phyloP scores from a whole-genome alignment of 116 monocot species.

The Trichopus zeylanicus region DNA sequence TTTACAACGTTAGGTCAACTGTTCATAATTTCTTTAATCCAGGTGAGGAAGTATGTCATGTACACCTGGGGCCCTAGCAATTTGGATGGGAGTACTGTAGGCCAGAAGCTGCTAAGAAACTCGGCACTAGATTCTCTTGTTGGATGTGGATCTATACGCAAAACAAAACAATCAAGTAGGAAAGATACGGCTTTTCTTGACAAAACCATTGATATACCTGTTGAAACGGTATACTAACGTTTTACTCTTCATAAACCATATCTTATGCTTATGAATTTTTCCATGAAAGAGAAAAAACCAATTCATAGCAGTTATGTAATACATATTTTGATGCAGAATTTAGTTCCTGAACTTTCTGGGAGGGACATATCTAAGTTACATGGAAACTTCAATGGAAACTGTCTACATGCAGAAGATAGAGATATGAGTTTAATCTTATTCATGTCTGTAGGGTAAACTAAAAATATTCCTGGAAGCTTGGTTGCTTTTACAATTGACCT shows the following conservation, averaged over 20 bases:
- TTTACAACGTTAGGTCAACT: conserved; percentile 1
- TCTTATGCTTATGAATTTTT: background rate
- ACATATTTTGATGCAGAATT: background rate
- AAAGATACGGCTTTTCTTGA: conserved; percentile 17
- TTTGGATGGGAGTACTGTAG: conserved; percentile 28
- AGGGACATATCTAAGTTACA: background rate
- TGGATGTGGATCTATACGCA: conserved; percentile 26
- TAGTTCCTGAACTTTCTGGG: background rate
- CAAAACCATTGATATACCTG: conserved; percentile 11
- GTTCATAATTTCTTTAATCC: conserved; percentile 8
- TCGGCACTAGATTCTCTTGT: conserved; percentile 20
- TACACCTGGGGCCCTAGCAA: conserved; percentile 75
- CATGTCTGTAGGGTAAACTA: too few relatives aligned
- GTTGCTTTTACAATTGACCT: too few relatives aligned
- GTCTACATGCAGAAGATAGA: background rate
- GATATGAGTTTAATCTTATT: background rate
- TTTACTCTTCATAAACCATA: background rate
- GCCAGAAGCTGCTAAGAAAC: conserved; percentile 16
- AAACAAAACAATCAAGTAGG: conserved; percentile 20
- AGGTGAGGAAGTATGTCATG: conserved; percentile 86
- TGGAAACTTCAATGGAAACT: background rate
- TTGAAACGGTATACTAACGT: conserved; percentile 10
- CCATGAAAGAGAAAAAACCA: background rate
- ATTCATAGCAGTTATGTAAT: background rate
- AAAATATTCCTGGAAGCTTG: too few relatives aligned